phyloP scores from a whole-genome alignment of 257 asterid genomes.

The Forsythia viridissima region DNA sequence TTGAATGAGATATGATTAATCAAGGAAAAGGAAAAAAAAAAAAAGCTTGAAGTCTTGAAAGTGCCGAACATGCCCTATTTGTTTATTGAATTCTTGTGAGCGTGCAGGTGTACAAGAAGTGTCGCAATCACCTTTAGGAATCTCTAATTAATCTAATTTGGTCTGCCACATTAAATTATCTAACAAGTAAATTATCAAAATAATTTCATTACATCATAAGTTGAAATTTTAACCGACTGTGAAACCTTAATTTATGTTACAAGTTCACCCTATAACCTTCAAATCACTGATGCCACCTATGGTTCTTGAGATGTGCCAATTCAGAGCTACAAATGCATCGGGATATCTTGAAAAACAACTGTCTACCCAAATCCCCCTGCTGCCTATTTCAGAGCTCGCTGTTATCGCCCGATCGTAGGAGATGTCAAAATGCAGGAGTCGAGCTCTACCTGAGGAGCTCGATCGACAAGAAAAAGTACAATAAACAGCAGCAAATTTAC shows the following conservation, averaged over 20 bases:
- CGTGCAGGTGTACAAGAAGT: too few species aligned
- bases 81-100: too few species aligned
- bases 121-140: too few species aligned
- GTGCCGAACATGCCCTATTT: too few species aligned
- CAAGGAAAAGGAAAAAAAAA: too few species aligned
- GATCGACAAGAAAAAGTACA: not conserved
- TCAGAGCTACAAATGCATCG: not conserved
- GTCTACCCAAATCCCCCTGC: not conserved
- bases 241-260: not conserved
- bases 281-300: not conserved
- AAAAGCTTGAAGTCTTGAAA: too few species aligned
- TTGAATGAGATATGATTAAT: too few species aligned
- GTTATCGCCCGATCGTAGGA: not conserved
- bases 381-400: not conserved
- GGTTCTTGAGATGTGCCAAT: not conserved
- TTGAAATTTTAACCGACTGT: too few species aligned
- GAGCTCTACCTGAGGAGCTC: not conserved
- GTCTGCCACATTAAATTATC: too few species aligned
- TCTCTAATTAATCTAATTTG: too few species aligned
- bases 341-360: not conserved
- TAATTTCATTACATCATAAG: too few species aligned
- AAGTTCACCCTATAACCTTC: not conserved
- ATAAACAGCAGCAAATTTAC: not conserved
- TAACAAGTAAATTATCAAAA: too few species aligned
- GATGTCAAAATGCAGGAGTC: constrained; percentile 15